These are phyloP conservation scores for Litsea cubeba DNA, from an alignment of 164 flowering plant species.

Conservation along the genomic window DNA sequence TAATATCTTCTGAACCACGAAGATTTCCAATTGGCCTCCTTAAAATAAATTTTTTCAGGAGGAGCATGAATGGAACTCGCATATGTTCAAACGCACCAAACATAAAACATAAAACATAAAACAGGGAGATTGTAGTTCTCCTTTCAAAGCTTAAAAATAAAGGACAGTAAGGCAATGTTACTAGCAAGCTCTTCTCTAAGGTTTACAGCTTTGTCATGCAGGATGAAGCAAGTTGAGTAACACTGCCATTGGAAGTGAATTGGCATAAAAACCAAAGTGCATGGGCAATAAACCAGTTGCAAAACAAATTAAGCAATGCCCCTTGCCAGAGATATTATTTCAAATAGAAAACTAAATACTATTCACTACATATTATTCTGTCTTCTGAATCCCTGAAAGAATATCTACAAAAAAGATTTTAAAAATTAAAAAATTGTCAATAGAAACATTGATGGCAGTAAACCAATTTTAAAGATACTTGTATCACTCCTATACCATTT, in stretches of 20 bases:
- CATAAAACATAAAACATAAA: too few species aligned
- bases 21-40: too few species aligned
- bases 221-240: conserved; percentile 26
- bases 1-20: too few species aligned
- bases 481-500: conserved; percentile 12
- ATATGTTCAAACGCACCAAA: conserved; percentile 51
- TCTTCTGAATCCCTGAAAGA: conserved; percentile 16
- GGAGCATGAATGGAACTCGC: conserved; percentile 38
- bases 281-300: conserved; percentile 6
- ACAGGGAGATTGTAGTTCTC: conserved; percentile 30
- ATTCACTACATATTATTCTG: conserved; percentile 20
- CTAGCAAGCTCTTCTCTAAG: conserved; percentile 40
- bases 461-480: conserved; percentile 27
- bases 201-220: conserved; percentile 39
- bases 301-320: conserved; percentile 13
- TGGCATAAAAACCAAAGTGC: conserved; percentile 14
- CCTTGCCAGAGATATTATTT: conserved; percentile 45
- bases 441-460: conserved; percentile 20
- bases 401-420: background rate
- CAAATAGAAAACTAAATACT: conserved; percentile 14
- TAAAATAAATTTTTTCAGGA: too few species aligned
- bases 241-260: conserved; percentile 27
- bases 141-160: conserved; percentile 44
- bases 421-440: conserved; percentile 4
- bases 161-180: conserved; percentile 27